Conservation (phyloP, 2,329 filamentous ascomycete species). For the Clonostachys rhizophaga region DNA sequence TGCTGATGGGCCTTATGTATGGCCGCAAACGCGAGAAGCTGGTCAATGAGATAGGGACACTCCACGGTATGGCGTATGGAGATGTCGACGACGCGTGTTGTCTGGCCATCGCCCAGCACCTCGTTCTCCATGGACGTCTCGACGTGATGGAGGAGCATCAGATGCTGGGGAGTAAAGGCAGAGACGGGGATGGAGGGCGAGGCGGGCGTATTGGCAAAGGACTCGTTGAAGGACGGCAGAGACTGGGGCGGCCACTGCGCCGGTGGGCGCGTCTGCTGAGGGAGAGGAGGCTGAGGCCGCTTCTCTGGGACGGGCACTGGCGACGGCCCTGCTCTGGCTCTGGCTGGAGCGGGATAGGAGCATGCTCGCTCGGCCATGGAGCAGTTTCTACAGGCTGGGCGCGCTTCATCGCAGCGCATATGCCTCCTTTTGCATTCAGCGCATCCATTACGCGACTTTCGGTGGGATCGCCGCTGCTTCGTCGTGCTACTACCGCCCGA, state of each 20-base stretch:
- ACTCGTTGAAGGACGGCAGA: constrained; percentile 4
- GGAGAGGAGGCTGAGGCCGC: constrained; percentile 3
- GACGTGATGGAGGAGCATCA: constrained; percentile 32
- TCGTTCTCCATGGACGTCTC: constrained; percentile 14
- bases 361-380: constrained; percentile 26
- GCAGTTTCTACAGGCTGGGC: constrained; percentile 33
- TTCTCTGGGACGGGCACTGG: background rate
- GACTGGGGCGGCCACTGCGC: constrained; percentile 1
- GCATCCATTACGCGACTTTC: constrained; percentile 34
- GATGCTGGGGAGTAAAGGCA: constrained; percentile 27
- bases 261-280: constrained; percentile 3
- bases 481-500: constrained; percentile 2
- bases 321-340: background rate
- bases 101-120: constrained; percentile 10
- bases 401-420: constrained; percentile 35
- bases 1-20: constrained; percentile 24
- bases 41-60: constrained; percentile 39
- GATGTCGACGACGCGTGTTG: constrained; percentile 18
- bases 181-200: constrained; percentile 3
- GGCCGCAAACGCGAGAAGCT: constrained; percentile 38
- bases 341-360: constrained; percentile 17
- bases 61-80: constrained; percentile 21
- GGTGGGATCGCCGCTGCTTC: constrained; percentile 28
- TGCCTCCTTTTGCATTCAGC: constrained; percentile 32
- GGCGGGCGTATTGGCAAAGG: constrained; percentile 2